Conservation (phyloP, 176 grass and related monocot species). For the Calamus simplicifolius region DNA sequence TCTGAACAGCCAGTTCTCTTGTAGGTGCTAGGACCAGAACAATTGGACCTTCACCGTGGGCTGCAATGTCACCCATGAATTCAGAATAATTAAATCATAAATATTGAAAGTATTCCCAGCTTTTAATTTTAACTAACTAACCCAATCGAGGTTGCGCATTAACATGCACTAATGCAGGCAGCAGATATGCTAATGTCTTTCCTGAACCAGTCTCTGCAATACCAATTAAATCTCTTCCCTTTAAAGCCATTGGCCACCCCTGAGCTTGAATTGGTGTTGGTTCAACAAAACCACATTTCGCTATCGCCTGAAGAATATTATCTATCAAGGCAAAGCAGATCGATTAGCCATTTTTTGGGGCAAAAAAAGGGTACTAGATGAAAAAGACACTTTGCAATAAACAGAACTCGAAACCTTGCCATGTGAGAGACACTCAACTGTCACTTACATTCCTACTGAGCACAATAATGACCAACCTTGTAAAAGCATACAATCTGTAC, state of each 20-base stretch:
- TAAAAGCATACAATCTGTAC: too few relatives aligned
- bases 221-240: slow-evolving; percentile 89
- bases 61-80: slow-evolving; percentile 23
- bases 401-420: neutral
- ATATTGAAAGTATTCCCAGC: too few relatives aligned
- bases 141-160: slow-evolving; percentile 79
- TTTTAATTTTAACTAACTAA: slow-evolving; percentile 23
- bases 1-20: slow-evolving; percentile 92
- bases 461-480: too few relatives aligned
- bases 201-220: slow-evolving; percentile 96
- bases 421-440: too few relatives aligned
- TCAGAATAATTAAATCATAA: neutral
- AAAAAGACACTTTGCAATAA: neutral
- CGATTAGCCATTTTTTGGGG: neutral
- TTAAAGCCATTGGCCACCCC: slow-evolving; percentile 96
- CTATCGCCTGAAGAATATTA: slow-evolving; percentile 71
- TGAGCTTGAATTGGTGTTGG: slow-evolving; percentile 94
- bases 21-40: slow-evolving; percentile 89
- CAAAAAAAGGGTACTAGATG: too few relatives aligned
- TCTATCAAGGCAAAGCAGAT: slow-evolving; percentile 26
- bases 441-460: too few relatives aligned
- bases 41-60: slow-evolving; percentile 79
- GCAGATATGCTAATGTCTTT: slow-evolving; percentile 82
- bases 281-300: slow-evolving; percentile 67
- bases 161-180: slow-evolving; percentile 86